Evolutionary conservation across 2,329 filamentous ascomycete genomes (phyloP).

Genomic region (Fusarium camptoceras): DNA sequence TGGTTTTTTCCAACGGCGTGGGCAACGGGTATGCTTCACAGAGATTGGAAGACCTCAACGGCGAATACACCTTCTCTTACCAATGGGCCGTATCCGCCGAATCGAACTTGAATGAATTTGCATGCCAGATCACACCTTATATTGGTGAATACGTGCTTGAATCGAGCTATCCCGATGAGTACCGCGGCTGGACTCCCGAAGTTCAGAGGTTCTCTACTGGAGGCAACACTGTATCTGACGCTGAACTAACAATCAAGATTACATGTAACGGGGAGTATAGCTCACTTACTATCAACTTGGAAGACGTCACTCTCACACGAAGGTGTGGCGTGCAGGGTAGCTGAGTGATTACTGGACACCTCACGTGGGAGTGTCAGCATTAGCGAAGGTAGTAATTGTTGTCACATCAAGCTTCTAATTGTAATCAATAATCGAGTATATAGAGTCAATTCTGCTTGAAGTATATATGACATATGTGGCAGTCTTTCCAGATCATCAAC

Average conservation of each 20-base stretch:
- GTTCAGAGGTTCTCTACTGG: neutral
- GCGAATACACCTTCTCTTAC: neutral
- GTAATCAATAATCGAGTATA: too few relatives aligned
- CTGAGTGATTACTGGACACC: too few relatives aligned
- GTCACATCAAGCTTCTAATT: too few relatives aligned
- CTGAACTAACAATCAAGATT: neutral
- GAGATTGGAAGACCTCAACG: neutral
- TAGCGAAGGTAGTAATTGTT: too few relatives aligned
- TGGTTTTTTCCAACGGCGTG: neutral
- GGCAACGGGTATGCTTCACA: neutral
- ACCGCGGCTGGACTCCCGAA: neutral
- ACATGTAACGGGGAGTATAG: neutral
- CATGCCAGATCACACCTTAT: neutral
- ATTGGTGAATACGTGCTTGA: neutral
- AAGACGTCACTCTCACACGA: neutral
- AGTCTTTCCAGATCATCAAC: too few relatives aligned
- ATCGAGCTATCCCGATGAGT: accelerated
- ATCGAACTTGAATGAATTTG: accelerated
- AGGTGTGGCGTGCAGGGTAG: too few relatives aligned
- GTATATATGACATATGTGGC: too few relatives aligned
- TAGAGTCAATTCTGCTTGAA: too few relatives aligned
- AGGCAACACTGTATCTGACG: neutral
- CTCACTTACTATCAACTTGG: neutral
- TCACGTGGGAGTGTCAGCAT: too few relatives aligned
- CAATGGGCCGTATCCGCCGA: neutral